Conservation (phyloP, 164 flowering plant species). For the Echeveria elegans region DNA sequence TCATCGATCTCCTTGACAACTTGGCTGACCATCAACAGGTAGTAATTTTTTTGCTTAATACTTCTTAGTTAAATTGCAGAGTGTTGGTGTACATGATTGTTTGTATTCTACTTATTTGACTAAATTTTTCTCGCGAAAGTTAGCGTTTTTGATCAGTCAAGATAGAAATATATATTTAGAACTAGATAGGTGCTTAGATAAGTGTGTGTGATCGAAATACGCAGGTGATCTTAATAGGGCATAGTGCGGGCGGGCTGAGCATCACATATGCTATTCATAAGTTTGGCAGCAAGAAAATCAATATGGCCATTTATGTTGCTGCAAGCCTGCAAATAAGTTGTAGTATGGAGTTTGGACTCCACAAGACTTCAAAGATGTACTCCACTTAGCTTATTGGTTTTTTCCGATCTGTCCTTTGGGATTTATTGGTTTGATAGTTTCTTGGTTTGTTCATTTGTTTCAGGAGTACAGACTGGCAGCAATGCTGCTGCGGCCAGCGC, state of each 20-base stretch:
- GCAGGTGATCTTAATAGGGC: not conserved
- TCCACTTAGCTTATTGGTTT: not conserved
- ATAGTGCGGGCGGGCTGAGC: constrained; percentile 12
- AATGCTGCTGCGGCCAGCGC: constrained; percentile 13
- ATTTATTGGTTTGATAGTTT: not conserved
- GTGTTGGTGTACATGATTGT: not conserved
- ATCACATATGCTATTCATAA: not conserved
- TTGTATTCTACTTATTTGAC: not conserved
- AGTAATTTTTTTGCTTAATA: too few species aligned
- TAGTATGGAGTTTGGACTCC: constrained; percentile 10
- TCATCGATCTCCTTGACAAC: not conserved
- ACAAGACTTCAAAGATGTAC: constrained; percentile 16
- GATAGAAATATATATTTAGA: too few species aligned
- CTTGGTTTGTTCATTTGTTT: not conserved
- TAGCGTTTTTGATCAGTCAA: too few species aligned
- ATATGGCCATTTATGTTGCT: constrained; percentile 16
- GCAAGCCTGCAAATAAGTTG: constrained; percentile 19
- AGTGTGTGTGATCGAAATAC: not conserved
- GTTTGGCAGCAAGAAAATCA: constrained; percentile 10
- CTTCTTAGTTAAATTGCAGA: not conserved
- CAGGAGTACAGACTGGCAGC: constrained; percentile 13
- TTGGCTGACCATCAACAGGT: not conserved
- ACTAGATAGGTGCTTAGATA: too few species aligned
- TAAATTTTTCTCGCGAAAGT: too few species aligned
- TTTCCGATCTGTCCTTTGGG: too few species aligned